Base-by-base conservation (phyloP, 495 filamentous ascomycete species). In the Aspergillus ostianus region DNA sequence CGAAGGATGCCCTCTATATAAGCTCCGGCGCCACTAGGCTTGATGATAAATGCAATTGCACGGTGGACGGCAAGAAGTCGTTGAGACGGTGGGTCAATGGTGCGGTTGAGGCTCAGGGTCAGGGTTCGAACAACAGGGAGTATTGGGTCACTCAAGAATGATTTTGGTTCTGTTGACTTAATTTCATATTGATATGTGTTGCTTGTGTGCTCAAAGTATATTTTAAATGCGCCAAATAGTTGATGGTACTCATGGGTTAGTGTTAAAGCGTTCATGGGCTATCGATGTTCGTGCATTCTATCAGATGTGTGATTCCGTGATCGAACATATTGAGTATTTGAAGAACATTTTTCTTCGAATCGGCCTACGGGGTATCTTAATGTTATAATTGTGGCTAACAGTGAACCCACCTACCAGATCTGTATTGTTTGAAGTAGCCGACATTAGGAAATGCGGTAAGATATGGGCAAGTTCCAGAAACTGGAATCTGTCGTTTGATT, bases 311-410 rank as follows among this genome's bases (percentile, higher is more conserved):
- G 29, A 53, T 53, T 21, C 30, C 27, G 23, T 21, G 51, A 4
- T 53, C 51, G 51, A 53, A 53, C 51, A 53, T 53, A 53, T 53
- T 53, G 27, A 53, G n/a, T 4, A 53, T 53, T 18, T 18, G 51
- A 4, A 53, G 27, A 17, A 26, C 51, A 13, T 21, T 53, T 29
- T 53, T 53, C 29, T 53, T 36, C 51, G 51, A 53, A 13, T 53
- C 51, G 30, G 10, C 36, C 51, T 53, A 32, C 1, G 29, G 3
- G 9, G 8, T 32, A 10, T 32, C 29, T 32, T 6, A 32, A 6
- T 32, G 8, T 26, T 4, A 10, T 7, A 7, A 32, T 7, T 32
- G 7, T 10, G 9, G 8, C 1, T 10, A 4, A 32, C 9, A 32
- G 10, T 7, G 20, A 47, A 21, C 15, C 46, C 6, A 9, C 13